Percentiles rank a stretch among this genome's conserved stretches.
These are phyloP conservation scores for Sugiyamaella boreocaroliniensis DNA, from an alignment of 805 yeast species.

Conservation along the genomic window DNA sequence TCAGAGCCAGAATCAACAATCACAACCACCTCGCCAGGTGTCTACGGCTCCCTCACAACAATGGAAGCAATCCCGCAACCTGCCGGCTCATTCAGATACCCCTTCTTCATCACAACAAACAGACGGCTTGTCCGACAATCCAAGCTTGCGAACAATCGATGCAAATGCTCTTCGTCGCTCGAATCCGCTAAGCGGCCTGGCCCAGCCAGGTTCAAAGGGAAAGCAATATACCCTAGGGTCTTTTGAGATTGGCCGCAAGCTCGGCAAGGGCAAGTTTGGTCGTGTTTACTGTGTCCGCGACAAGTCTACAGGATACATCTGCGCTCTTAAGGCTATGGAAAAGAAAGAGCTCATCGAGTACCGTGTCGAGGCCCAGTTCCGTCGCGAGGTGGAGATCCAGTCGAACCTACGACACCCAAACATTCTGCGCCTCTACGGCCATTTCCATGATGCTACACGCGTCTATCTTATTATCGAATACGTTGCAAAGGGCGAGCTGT, in stretches of 20 bases:
- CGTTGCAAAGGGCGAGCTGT: constrained; percentile 80
- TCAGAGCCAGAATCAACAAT: constrained; percentile 17
- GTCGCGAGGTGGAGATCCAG: constrained; percentile 90
- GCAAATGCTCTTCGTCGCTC: constrained; percentile 14
- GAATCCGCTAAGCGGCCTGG: constrained; percentile 19
- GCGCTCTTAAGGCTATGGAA: constrained; percentile 89
- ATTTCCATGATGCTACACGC: constrained; percentile 72
- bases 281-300: constrained; percentile 85
- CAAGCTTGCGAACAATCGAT: constrained; percentile 1
- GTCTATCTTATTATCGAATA: constrained; percentile 83
- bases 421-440: constrained; percentile 74
- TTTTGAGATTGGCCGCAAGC: constrained; percentile 78
- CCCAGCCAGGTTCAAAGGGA: constrained; percentile 2
- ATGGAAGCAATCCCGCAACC: constrained; percentile 10
- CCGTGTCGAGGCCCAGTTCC: constrained; percentile 76
- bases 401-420: constrained; percentile 67
- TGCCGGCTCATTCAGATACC: background rate
- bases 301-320: constrained; percentile 63
- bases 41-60: constrained; percentile 15
- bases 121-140: constrained; percentile 3
- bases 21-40: constrained; percentile 11
- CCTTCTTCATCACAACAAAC: background rate
- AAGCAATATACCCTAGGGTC: constrained; percentile 44
- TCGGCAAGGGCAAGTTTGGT: constrained; percentile 94
- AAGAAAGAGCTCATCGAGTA: constrained; percentile 68